Conservation (phyloP, 495 filamentous ascomycete species). For the Podospora appendiculata region DNA sequence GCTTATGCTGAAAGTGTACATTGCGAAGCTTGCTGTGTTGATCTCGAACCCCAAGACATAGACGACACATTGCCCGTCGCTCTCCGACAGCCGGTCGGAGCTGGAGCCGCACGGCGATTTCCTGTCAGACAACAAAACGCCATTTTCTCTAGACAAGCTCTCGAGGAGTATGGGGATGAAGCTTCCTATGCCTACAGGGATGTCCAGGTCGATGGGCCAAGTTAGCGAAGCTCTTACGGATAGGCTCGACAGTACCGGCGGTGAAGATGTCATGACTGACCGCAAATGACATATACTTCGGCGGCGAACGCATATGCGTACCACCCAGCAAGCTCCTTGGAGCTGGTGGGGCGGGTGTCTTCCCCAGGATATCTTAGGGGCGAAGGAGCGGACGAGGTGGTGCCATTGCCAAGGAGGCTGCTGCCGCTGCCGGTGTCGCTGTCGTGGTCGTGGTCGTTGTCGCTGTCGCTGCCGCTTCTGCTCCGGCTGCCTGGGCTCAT, state of each 20-base stretch:
- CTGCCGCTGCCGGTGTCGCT: constrained; percentile 8
- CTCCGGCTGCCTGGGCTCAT: constrained; percentile 17
- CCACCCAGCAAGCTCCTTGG: constrained; percentile 85
- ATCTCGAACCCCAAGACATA: constrained; percentile 75
- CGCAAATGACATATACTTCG: constrained; percentile 96
- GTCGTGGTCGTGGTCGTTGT: constrained; percentile 14
- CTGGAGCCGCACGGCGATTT: constrained; percentile 57
- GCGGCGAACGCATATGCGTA: constrained; percentile 95
- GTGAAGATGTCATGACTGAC: constrained; percentile 37
- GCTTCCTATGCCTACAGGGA: constrained; percentile 47
- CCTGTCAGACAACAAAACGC: constrained; percentile 70
- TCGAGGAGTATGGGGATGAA: constrained; percentile 97
- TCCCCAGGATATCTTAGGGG: constrained; percentile 59
- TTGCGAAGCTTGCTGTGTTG: constrained; percentile 94
- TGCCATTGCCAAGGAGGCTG: neutral
- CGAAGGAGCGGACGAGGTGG: neutral
- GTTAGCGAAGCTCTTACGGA: neutral
- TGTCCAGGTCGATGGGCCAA: too few species aligned
- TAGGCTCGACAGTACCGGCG: neutral
- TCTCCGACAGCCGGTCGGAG: constrained; percentile 24
- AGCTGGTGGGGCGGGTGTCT: constrained; percentile 80
- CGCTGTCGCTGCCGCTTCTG: constrained; percentile 2
- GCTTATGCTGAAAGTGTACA: constrained; percentile 95
- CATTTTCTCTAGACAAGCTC: constrained; percentile 83
- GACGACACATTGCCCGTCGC: constrained; percentile 71